phyloP scores from a whole-genome alignment of 2,329 filamentous ascomycete species.

The Fusarium musae region DNA sequence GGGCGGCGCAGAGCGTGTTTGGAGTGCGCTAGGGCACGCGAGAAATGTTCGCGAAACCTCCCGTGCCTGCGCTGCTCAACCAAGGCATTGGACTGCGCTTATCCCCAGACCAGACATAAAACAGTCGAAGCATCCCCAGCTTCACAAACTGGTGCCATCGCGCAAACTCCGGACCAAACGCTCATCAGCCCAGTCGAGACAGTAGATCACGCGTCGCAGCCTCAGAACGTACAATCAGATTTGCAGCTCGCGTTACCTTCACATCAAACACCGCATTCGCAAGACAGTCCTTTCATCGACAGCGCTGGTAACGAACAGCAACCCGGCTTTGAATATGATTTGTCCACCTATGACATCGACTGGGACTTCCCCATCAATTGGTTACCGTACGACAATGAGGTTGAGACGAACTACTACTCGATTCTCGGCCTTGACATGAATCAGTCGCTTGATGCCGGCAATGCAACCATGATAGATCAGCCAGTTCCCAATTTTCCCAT shows the following conservation, averaged over 20 bases:
- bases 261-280: neutral
- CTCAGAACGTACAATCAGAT: neutral
- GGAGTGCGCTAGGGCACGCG: conserved; percentile 26
- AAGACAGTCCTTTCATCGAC: neutral
- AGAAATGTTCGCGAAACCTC: conserved; percentile 22
- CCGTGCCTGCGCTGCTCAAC: conserved; percentile 25
- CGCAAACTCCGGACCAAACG: neutral
- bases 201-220: neutral
- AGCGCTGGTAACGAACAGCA: neutral
- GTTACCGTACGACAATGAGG: conserved; percentile 37
- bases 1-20: conserved; percentile 18
- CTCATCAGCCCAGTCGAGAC: neutral
- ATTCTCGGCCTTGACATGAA: neutral
- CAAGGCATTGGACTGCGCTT: conserved; percentile 13
- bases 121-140: accelerated
- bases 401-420: conserved; percentile 38
- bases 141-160: neutral
- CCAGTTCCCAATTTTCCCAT: neutral
- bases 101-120: neutral
- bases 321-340: conserved; percentile 3
- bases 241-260: neutral
- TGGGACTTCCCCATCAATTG: conserved; percentile 42
- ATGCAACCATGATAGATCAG: neutral
- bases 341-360: conserved; percentile 12
- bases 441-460: neutral